Conservation (phyloP, 257 asterid species). For the Solanum piurae region DNA sequence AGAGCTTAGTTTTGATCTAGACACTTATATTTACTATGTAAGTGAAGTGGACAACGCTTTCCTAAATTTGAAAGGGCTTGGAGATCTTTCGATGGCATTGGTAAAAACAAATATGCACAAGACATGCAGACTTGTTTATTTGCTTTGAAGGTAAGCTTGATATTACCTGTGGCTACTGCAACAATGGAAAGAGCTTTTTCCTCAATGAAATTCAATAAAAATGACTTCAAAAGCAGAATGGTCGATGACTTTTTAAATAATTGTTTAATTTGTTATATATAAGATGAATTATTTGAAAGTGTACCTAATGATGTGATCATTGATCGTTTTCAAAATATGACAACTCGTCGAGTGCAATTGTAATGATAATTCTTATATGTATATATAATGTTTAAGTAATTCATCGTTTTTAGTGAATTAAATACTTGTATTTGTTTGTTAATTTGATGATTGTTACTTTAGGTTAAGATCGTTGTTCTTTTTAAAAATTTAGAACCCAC, state of each 20-base stretch:
- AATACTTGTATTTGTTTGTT: background rate
- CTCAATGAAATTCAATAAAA: background rate
- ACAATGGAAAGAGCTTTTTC: background rate
- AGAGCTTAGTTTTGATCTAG: background rate
- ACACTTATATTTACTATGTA: background rate
- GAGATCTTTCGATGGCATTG: background rate
- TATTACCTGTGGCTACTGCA: background rate
- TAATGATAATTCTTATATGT: too few species aligned
- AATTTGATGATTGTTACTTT: background rate
- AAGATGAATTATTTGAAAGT: background rate
- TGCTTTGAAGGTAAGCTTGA: background rate
- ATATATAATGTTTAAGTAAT: too few species aligned
- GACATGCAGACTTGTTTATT: background rate
- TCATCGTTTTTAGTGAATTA: too few species aligned
- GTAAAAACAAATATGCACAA: background rate
- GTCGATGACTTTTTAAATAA: background rate
- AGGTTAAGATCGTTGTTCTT: background rate
- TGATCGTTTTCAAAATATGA: background rate
- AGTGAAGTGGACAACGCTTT: background rate
- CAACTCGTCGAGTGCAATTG: background rate
- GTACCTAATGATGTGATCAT: background rate
- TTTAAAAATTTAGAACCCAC: too few species aligned
- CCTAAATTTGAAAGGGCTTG: background rate
- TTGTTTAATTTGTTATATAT: background rate
- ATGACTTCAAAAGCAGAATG: background rate